Evolutionary conservation across 305 asterid genomes (phyloP), one percentile per base, ranked within the genome.

Genomic region (Solanum hybrid): DNA sequence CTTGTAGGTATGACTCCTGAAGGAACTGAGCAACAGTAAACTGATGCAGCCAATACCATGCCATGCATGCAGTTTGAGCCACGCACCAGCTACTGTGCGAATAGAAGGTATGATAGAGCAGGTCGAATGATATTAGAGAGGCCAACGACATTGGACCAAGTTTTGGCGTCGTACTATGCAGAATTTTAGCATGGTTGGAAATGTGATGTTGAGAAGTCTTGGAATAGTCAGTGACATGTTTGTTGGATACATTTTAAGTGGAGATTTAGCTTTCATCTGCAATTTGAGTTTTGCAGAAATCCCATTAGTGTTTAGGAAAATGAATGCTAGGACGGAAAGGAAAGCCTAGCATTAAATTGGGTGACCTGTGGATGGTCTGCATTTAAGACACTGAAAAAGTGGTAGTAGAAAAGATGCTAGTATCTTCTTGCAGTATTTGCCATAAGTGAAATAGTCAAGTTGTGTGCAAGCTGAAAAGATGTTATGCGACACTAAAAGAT

Each of bases 161-260:
- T 11, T 73, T 34, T 5, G 46, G 89, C 71, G 36, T 87, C 0
- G 11, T 4, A 22, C 22, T 11, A 4, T 35, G n/a, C 26, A 26
- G 24, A 76, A 80, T 22, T 14, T 39, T 31, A 28, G 61, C 57
- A 74, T 34, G 35, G 33, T 24, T 76, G 34, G 64, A 74, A n/a
- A 76, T 31, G 26, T 57, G 74, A 11, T 79, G 33, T 80, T 13
- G 6, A 85, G 20, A 67, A 88, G 22, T 51, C 88, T 76, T 18
- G 77, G 39, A 84, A 37, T 67, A 14, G 90, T 90, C 13, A n/a
- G 7, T n/a, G 57, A 61, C 67, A 76, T 61, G 39, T 20, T 37
- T 37, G 7, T 74, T 16, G 83, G 92, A 5, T 75, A 85, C 16
- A 80, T 85, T 40, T 76, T 89, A 20, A 90, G 75, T 34, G 90